Conservation (phyloP, 1,284 basidiomycete genomes). For the Ceratobasidium sp. region DNA sequence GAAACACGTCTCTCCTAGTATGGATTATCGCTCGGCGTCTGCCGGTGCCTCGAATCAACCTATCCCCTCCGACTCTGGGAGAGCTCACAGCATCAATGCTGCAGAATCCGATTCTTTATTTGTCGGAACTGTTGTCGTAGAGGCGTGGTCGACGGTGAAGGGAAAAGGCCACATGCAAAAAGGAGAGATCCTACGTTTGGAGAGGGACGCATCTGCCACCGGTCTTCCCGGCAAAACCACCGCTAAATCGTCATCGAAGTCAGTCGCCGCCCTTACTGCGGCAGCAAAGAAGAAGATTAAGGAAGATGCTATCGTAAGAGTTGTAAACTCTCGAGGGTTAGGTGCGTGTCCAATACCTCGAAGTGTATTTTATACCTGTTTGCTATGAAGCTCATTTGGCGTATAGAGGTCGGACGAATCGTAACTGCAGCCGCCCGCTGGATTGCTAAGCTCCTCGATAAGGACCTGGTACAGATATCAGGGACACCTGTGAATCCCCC, state of each 20-base stretch:
- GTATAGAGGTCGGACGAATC: slow-evolving; percentile 30
- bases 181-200: slow-evolving; percentile 37
- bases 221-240: slow-evolving; percentile 25
- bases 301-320: slow-evolving; percentile 37
- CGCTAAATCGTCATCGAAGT: slow-evolving; percentile 25
- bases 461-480: slow-evolving; percentile 26
- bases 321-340: slow-evolving; percentile 28
- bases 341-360: not conserved
- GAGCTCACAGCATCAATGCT: not conserved
- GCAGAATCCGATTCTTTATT: not conserved
- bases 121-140: slow-evolving; percentile 27
- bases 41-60: not conserved
- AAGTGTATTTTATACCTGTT: not conserved
- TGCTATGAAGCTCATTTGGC: not conserved
- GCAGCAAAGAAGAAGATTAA: slow-evolving; percentile 38
- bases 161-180: slow-evolving; percentile 37
- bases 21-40: not conserved
- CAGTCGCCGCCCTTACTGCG: slow-evolving; percentile 14
- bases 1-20: slow-evolving; percentile 3
- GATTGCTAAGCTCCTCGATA: slow-evolving; percentile 36
- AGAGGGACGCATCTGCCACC: slow-evolving; percentile 28
- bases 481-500: slow-evolving; percentile 24
- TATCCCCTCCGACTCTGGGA: not conserved
- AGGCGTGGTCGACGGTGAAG: slow-evolving; percentile 39
- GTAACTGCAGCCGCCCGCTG: slow-evolving; percentile 32